phyloP scores from a whole-genome alignment of 2,329 filamentous ascomycete genomes.

The Amauroascus niger region DNA sequence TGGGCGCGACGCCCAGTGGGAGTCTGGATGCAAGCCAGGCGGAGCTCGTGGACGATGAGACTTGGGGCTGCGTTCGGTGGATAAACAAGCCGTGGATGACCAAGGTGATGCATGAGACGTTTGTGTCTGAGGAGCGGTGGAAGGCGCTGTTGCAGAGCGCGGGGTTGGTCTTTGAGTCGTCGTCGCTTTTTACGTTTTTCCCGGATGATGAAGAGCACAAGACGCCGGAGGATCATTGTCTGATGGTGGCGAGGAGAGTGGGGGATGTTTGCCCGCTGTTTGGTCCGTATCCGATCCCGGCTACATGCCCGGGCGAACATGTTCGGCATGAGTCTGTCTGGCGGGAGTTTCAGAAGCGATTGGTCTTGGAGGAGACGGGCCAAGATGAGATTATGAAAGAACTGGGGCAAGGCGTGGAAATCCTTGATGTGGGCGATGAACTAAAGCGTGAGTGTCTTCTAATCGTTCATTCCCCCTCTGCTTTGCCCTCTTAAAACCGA shows the following conservation, averaged over 20 bases:
- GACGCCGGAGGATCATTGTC: not conserved
- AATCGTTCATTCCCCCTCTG: not conserved
- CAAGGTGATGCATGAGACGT: slow-evolving; percentile 9
- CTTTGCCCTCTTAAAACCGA: not conserved
- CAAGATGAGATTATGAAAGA: not conserved
- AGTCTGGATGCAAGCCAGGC: not conserved
- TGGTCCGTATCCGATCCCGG: slow-evolving; percentile 5
- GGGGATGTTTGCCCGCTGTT: not conserved
- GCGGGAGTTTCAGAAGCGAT: not conserved
- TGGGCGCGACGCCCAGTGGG: slow-evolving; percentile 13
- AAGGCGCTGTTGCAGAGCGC: not conserved
- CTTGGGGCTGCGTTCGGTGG: slow-evolving; percentile 15
- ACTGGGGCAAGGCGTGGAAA: not conserved
- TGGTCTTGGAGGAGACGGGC: slow-evolving; percentile 2
- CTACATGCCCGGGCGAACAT: not conserved
- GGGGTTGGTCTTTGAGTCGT: not conserved
- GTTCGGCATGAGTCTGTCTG: not conserved
- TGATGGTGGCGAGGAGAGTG: not conserved
- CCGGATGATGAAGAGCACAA: slow-evolving; percentile 5
- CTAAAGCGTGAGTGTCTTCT: not conserved
- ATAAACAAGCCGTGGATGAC: slow-evolving; percentile 15
- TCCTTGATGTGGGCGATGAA: slow-evolving; percentile 6
- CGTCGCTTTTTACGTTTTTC: not conserved
- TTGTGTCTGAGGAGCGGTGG: slow-evolving; percentile 7
- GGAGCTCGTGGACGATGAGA: slow-evolving; percentile 8